Evolutionary conservation across 768 basidiomycete species (phyloP), one percentile per base, ranked within the genome.

Genomic region (Suillus subaureus): DNA sequence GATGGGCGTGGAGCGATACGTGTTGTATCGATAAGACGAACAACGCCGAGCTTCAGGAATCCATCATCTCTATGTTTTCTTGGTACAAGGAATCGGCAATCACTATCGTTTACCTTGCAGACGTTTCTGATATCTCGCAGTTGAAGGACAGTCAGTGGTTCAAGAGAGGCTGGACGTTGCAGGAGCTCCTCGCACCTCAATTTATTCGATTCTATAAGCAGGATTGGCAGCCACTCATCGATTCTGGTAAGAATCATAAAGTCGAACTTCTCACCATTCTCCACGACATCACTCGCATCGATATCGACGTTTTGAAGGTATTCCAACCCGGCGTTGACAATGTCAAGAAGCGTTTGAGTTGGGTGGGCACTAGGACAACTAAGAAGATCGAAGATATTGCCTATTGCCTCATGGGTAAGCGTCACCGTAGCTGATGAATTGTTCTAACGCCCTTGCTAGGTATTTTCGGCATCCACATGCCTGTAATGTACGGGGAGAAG

Each of bases 1-100:
- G 74, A n/a, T 75, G 75, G 75, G 74, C 71, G 6, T 75, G 74
- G 74, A 55, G 68, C 4, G 74, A 75, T 37, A 76, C 75, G 11
- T 75, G 74, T 54, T 75, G 74, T 15, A 75, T 75, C 31, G 65
- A 75, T 43, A 70, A 76, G 37, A 58, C 57, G 58, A 66, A 69
- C 40, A 71, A 66, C 35, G 68, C 71, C 0, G 74, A 75, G 60
- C 68, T 57, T 35, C 70, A 73, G 4, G 75, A 75, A 61, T 75
- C 75, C 31, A 71, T 75, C 61, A 75, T 75, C 52, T 71, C 60
- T 64, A 75, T 76, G 74, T 75, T 74, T 49, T 52, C 67, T 3
- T 75, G 75, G 74, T 75, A 75, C 68, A 65, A 56, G 35, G 58
- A 40, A 39, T 75, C 75, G 35, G 68, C 71, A 3, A 52, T 75